These are phyloP conservation scores for Scleroderma citrinum DNA, from an alignment of 768 basidiomycete genomes.

Conservation along the genomic window DNA sequence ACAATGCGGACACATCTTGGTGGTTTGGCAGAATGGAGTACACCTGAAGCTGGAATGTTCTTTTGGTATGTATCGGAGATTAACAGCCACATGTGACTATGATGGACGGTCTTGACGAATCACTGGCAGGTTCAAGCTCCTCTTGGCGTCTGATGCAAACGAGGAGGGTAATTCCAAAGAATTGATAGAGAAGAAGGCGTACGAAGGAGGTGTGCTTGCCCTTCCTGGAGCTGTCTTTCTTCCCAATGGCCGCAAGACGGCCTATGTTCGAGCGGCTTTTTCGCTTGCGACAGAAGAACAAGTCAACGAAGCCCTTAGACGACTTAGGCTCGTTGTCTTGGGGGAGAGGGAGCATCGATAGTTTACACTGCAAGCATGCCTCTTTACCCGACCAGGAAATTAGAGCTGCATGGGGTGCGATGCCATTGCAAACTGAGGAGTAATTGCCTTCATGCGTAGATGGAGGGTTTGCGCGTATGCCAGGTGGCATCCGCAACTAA, in stretches of 20 bases:
- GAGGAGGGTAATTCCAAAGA: slow-evolving; percentile 66
- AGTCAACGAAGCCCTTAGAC: slow-evolving; percentile 64
- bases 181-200: slow-evolving; percentile 68
- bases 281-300: slow-evolving; percentile 61
- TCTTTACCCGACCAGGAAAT: too few relatives aligned
- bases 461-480: too few relatives aligned
- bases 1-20: slow-evolving; percentile 73
- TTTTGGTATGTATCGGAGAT: slow-evolving; percentile 54
- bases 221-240: slow-evolving; percentile 82
- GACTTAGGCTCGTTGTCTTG: slow-evolving; percentile 44
- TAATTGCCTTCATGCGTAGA: too few relatives aligned
- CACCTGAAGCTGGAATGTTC: slow-evolving; percentile 83
- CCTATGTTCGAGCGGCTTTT: slow-evolving; percentile 81
- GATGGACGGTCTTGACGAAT: not conserved
- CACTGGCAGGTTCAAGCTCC: slow-evolving; percentile 60
- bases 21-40: slow-evolving; percentile 67
- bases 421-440: too few relatives aligned
- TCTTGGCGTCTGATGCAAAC: slow-evolving; percentile 31
- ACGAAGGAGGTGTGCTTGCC: slow-evolving; percentile 83
- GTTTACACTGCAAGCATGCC: too few relatives aligned
- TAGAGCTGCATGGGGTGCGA: too few relatives aligned
- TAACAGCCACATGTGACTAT: too few relatives aligned
- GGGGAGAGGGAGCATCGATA: slow-evolving; percentile 12
- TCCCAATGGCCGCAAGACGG: slow-evolving; percentile 61
- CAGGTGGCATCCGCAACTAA: too few relatives aligned